Evolutionary conservation across 2,329 filamentous ascomycete genomes (phyloP).

Genomic region (Bimuria novae-zelandiae): DNA sequence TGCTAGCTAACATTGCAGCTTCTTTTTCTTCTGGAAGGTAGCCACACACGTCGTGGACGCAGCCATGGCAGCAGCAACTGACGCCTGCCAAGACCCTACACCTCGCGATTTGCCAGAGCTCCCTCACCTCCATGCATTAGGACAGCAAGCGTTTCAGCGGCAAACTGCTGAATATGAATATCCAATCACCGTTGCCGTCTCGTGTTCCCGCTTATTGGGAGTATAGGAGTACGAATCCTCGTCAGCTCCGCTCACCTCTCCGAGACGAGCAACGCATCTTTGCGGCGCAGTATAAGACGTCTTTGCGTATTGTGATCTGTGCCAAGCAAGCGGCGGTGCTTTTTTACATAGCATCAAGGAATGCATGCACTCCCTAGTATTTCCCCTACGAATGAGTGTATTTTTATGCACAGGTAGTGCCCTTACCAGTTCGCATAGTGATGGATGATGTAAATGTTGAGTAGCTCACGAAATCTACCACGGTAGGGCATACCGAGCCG

Average conservation of each 20-base stretch:
- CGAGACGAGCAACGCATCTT: not conserved
- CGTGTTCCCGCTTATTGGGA: not conserved
- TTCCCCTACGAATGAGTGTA: no score
- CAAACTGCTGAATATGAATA: not conserved
- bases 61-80: not conserved
- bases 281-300: not conserved
- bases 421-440: no score
- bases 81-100: constrained; percentile 9
- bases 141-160: constrained; percentile 3
- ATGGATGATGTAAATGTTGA: no score
- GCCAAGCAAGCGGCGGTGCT: not conserved
- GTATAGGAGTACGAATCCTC: not conserved
- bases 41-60: not conserved
- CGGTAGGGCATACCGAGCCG: not conserved
- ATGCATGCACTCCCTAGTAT: no score
- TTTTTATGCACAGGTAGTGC: no score
- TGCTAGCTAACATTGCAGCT: no score
- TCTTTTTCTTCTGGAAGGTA: not conserved
- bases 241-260: not conserved
- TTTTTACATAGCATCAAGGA: constrained; percentile 8
- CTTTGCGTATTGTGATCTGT: not conserved
- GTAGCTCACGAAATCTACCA: no score
- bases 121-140: not conserved
- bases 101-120: constrained; percentile 13
- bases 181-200: not conserved